Evolutionary conservation across 495 filamentous ascomycete genomes (phyloP), one percentile per base, ranked within the genome.

Genomic region (Hypoxylon subgilvum): DNA sequence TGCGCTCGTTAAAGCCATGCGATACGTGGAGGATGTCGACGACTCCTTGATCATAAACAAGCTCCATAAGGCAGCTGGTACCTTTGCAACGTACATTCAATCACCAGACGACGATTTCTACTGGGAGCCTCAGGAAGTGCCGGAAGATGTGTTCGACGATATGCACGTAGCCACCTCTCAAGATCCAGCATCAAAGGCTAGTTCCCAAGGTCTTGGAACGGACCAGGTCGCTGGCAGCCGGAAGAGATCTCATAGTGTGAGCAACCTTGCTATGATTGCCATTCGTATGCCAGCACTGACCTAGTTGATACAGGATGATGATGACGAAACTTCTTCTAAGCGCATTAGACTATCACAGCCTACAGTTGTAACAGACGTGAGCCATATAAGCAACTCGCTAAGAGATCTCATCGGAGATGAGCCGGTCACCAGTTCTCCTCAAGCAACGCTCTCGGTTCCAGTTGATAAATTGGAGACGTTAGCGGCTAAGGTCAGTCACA

Each of bases 181-280:
- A 51, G 17, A 34, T 3, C 38, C 44, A 16, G 4, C 21, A n/a
- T 52, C 50, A 6, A 57, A 67, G 34, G 28, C 52, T 23, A 36
- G 41, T 34, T 13, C 46, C 4, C 49, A 19, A 10, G 34, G 23
- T 9, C 17, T 57, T 3, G 61, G 46, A 27, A 32, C 6, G 2
- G 43, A 62, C 4, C 57, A 56, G 8, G 25, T 32, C 21, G 36
- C 59, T 1, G 56, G 30, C 14, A 65, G 61, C 18, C 69, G 69
- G 6, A 78, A 79, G 57, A 73, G 75, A 16, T 66, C 65, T 22
- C 47, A 68, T 25, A 54, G 51, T 25, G 75, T 76, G 67, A 75
- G 73, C 41, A 12, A 6, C 8, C 10, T 25, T 38, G 2, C 14
- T 35, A n/a, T 40, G 4, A 25, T 53, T 0, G 1, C 22, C 7